Percentiles rank a stretch among this genome's conserved stretches.
Conservation (phyloP, 306 rosid species). For the Castanea sativa region DNA sequence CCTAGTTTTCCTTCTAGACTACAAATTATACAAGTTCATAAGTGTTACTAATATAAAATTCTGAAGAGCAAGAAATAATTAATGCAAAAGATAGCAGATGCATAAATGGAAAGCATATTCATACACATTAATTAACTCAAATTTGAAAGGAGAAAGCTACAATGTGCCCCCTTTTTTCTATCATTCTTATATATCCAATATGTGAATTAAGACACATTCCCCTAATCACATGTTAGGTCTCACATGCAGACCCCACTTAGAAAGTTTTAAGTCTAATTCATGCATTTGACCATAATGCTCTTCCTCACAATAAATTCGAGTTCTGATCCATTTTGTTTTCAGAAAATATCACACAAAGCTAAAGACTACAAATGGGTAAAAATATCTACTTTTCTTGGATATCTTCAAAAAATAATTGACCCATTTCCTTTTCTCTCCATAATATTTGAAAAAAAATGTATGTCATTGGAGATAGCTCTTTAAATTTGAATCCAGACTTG, state of each 20-base stretch:
- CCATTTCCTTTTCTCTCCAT: not conserved
- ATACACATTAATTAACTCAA: not conserved
- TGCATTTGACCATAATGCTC: not conserved
- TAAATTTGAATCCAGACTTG: not conserved
- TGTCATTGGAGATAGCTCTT: not conserved
- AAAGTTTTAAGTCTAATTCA: not conserved
- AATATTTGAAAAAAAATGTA: not conserved
- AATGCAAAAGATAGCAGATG: not conserved
- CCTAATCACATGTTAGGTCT: not conserved
- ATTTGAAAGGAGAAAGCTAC: too few species aligned
- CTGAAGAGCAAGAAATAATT: not conserved
- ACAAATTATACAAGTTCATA: not conserved
- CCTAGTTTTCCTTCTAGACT: slow-evolving; percentile 46
- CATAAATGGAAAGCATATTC: not conserved
- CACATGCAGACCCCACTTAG: not conserved
- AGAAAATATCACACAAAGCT: not conserved
- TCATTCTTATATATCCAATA: too few species aligned
- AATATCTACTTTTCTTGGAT: not conserved
- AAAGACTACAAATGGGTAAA: too few species aligned
- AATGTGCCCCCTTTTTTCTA: too few species aligned
- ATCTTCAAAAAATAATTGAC: not conserved
- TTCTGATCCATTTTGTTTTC: not conserved
- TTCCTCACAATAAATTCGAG: not conserved
- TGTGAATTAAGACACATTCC: too few species aligned
- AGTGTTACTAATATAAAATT: not conserved